phyloP scores from a whole-genome alignment of 352 stramenopile species.

The Pythium chondricola region DNA sequence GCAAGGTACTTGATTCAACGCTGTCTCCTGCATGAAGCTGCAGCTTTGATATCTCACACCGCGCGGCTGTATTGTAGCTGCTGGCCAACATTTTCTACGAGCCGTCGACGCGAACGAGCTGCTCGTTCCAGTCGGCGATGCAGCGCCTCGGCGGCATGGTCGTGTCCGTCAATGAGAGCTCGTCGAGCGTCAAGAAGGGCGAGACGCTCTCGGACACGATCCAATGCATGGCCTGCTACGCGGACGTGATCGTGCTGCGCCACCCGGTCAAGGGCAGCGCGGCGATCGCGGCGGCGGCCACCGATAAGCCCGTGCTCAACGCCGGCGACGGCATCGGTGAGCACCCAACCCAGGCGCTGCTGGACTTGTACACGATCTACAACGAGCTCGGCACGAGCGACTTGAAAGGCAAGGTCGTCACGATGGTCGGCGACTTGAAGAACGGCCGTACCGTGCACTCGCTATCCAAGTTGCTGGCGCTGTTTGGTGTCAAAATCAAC shows the following conservation, averaged over 20 bases:
- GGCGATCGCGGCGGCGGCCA: slow-evolving; percentile 62
- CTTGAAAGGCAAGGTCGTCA: slow-evolving; percentile 87
- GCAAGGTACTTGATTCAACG: slow-evolving; percentile 41
- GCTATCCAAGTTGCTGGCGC: slow-evolving; percentile 91
- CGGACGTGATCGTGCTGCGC: slow-evolving; percentile 93
- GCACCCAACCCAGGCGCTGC: slow-evolving; percentile 98
- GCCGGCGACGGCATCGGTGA: slow-evolving; percentile 95
- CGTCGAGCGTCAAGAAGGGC: slow-evolving; percentile 96
- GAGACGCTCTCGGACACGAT: slow-evolving; percentile 98
- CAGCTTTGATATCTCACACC: too few relatives aligned
- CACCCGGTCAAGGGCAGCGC: slow-evolving; percentile 91
- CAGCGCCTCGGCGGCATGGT: slow-evolving; percentile 94
- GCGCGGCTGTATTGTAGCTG: slow-evolving; percentile 47
- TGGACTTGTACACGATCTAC: slow-evolving; percentile 98
- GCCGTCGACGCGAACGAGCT: slow-evolving; percentile 96
- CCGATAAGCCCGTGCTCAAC: slow-evolving; percentile 93
- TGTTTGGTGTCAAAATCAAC: slow-evolving; percentile 88
- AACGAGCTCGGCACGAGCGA: slow-evolving; percentile 74
- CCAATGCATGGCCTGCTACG: slow-evolving; percentile 94
- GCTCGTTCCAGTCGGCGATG: slow-evolving; percentile 98
- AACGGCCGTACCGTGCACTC: slow-evolving; percentile 98
- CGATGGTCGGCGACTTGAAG: slow-evolving; percentile 98
- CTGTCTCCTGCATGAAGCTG: not conserved
- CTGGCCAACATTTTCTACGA: slow-evolving; percentile 98
- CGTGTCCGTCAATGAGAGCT: slow-evolving; percentile 91